Evolutionary conservation across 1,139 yeast genomes (phyloP), one percentile per base, ranked within the genome.

Genomic region (Diutina rugosa): DNA sequence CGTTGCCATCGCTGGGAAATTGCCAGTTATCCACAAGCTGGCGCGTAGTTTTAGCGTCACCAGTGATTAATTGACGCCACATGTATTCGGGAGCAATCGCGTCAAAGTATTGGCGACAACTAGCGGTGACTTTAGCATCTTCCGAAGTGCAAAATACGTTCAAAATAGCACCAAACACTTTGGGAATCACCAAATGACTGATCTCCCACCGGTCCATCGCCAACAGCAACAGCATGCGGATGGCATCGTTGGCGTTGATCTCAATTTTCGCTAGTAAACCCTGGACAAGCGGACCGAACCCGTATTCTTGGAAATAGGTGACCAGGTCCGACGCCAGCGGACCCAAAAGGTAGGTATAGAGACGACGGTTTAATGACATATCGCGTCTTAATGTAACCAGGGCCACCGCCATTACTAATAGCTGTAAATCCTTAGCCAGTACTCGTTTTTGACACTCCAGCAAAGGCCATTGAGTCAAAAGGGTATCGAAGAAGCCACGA

Each of bases 201-300:
- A 93, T 84, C 68, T 93, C 98, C 98, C 98, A 93, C 61, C 90
- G 80, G 65, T 93, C 98, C 82, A 90, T 81, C 6, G 90, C 76
- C 6, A 95, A 80, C 4, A 74, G 67, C 32, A 85, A 72, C 2
- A 89, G 76, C 9, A 90, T 82, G 58, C 78, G 81, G 61, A 82
- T 81, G 0, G 88, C 84, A 46, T 77, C 77, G 1, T 63, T 4
- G 67, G 67, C 21, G 28, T 14, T 8, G 0, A 75, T 72, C 1
- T 55, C 30, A 7, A 87, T 70, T 59, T 81, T 65, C 9, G 73
- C 73, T 48, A 80, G 66, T 18, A 91, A 67, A 0, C 91, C 90
- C 1, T 68, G 63, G 0, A 76, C 65, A 29, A 90, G 68, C 2
- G 77, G 66, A 0, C 72, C 67, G 46, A 80, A 67, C 0, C 90